A percentile compares a stretch with the other conserved stretches of the same genome.
Conservation (phyloP, 2,329 filamentous ascomycete species). For the Paecilomyces variotii region DNA sequence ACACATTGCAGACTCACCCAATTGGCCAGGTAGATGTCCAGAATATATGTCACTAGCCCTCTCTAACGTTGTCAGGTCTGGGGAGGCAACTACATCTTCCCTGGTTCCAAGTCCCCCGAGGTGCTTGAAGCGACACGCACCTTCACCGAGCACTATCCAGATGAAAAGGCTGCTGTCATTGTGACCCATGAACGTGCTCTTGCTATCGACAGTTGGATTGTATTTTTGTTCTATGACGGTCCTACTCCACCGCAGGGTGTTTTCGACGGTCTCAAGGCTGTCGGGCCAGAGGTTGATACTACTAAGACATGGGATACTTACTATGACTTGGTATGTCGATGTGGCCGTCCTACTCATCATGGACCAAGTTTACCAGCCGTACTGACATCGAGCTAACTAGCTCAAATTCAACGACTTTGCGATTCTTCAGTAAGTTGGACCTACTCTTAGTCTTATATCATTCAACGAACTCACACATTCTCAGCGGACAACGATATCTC, state of each 20-base stretch:
- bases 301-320: slow-evolving; percentile 41
- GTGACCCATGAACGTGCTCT: slow-evolving; percentile 44
- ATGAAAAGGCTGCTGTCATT: slow-evolving; percentile 55
- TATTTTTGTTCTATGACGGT: slow-evolving; percentile 59
- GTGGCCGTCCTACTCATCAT: too few relatives aligned
- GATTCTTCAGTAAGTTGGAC: slow-evolving; percentile 15
- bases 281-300: slow-evolving; percentile 37
- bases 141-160: slow-evolving; percentile 42
- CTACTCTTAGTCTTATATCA: neutral
- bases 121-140: slow-evolving; percentile 24
- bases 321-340: slow-evolving; percentile 35
- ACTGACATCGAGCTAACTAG: slow-evolving; percentile 3
- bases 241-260: slow-evolving; percentile 43
- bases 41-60: slow-evolving; percentile 6
- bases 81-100: slow-evolving; percentile 41
- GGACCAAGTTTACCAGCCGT: neutral
- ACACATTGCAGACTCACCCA: slow-evolving; percentile 25
- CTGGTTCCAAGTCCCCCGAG: slow-evolving; percentile 26
- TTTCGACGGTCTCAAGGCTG: slow-evolving; percentile 50
- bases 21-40: slow-evolving; percentile 14
- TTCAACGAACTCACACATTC: too few relatives aligned
- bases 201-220: slow-evolving; percentile 47
- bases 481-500: slow-evolving; percentile 31
- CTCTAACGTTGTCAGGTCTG: slow-evolving; percentile 26
- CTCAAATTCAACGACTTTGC: slow-evolving; percentile 36